Evolutionary conservation across 495 filamentous ascomycete species (phyloP).

Genomic region (Parathielavia appendiculata): DNA sequence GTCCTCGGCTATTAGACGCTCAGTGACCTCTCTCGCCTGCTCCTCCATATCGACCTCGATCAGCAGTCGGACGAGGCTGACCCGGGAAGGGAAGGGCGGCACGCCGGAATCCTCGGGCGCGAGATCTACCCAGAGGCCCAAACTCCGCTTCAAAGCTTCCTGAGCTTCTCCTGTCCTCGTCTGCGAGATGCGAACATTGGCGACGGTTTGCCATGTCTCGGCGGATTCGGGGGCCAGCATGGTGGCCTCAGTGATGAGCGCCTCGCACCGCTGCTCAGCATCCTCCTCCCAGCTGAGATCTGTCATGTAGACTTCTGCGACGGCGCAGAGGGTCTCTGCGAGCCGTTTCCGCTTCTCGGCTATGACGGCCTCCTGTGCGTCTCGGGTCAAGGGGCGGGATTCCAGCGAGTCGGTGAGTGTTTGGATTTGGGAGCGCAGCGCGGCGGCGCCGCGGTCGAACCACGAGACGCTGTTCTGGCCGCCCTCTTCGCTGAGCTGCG

Average conservation of each 20-base stretch:
- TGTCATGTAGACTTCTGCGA: conserved; percentile 97
- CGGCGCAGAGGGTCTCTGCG: conserved; percentile 78
- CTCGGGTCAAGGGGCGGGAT: conserved; percentile 32
- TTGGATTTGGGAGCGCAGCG: conserved; percentile 62
- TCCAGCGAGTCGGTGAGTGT: conserved; percentile 35
- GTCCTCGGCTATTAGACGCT: conserved; percentile 77
- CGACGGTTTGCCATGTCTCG: conserved; percentile 88
- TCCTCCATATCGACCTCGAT: conserved; percentile 87
- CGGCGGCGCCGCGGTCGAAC: conserved; percentile 76
- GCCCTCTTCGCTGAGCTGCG: conserved; percentile 84
- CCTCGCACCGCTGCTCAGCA: conserved; percentile 78
- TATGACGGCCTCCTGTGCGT: conserved; percentile 41
- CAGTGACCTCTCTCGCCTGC: conserved; percentile 77
- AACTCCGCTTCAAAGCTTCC: conserved; percentile 67
- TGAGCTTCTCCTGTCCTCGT: conserved; percentile 67
- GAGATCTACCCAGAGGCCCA: conserved; percentile 73
- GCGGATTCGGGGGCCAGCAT: conserved; percentile 65
- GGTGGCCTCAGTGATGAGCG: conserved; percentile 79
- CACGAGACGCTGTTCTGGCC: conserved; percentile 77
- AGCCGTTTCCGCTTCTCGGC: conserved; percentile 72
- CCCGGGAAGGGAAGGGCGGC: conserved; percentile 76
- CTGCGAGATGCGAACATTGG: conserved; percentile 90
- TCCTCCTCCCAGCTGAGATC: conserved; percentile 89
- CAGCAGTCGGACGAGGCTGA: conserved; percentile 76
- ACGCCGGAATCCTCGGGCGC: conserved; percentile 58